Evolutionary conservation across 2,329 filamentous ascomycete genomes (phyloP).

Genomic region (Ceratocystis huliohia): DNA sequence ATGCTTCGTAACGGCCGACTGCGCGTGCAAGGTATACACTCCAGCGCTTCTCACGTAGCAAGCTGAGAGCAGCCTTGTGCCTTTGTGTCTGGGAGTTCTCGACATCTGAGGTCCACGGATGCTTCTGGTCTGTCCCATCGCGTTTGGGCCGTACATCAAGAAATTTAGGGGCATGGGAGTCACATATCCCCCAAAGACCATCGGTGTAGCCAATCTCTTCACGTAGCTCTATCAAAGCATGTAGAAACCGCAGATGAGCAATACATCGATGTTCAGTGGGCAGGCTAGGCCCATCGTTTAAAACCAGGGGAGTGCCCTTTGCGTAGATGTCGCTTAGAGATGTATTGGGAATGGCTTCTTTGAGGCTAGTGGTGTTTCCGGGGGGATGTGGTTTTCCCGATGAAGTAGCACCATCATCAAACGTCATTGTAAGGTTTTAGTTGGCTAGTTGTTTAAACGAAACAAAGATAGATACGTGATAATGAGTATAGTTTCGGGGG

Average conservation of each 20-base stretch:
- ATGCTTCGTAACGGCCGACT: constrained; percentile 53
- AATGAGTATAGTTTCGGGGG: no score
- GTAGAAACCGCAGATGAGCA: constrained; percentile 61
- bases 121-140: constrained; percentile 10
- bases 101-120: not conserved
- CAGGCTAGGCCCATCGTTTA: constrained; percentile 14
- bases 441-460: no score
- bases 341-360: not conserved
- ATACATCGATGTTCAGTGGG: constrained; percentile 43
- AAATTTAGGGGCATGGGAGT: constrained; percentile 31
- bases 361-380: not conserved
- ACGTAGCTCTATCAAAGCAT: constrained; percentile 53
- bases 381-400: not conserved
- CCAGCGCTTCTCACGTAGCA: constrained; percentile 61
- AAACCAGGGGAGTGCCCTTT: not conserved
- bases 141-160: not conserved
- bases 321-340: not conserved
- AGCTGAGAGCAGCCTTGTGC: constrained; percentile 30
- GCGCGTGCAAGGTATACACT: constrained; percentile 55
- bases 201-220: constrained; percentile 54
- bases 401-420: not conserved
- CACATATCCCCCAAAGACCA: constrained; percentile 52
- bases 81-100: constrained; percentile 26
- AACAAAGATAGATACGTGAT: no score
- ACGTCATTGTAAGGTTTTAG: not conserved